A percentile compares a stretch with the other conserved stretches of the same genome.
phyloP scores from a whole-genome alignment of 2,329 filamentous ascomycete species.

The Massarina eburnea region DNA sequence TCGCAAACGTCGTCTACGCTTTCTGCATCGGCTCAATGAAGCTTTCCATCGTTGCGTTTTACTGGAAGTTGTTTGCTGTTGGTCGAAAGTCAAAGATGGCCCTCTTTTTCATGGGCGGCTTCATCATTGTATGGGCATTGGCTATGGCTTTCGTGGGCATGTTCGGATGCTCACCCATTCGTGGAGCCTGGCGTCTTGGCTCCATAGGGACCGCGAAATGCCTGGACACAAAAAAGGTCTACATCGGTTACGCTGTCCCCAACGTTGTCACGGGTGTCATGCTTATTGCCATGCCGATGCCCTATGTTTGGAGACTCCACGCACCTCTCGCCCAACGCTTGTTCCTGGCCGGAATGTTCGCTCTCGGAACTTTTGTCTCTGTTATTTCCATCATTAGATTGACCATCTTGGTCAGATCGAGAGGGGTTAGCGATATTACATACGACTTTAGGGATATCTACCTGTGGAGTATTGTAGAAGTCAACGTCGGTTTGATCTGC shows the following conservation, averaged over 20 bases:
- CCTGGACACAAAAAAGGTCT: slow-evolving; percentile 18
- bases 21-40: slow-evolving; percentile 19
- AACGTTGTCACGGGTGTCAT: slow-evolving; percentile 27
- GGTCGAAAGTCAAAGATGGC: slow-evolving; percentile 10
- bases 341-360: slow-evolving; percentile 25
- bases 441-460: slow-evolving; percentile 31
- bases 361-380: slow-evolving; percentile 25
- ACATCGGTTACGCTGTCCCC: slow-evolving; percentile 25
- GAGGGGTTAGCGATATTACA: slow-evolving; percentile 18
- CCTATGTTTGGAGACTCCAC: slow-evolving; percentile 27
- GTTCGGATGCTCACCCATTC: slow-evolving; percentile 16
- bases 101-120: slow-evolving; percentile 13
- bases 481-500: slow-evolving; percentile 26
- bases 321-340: slow-evolving; percentile 23
- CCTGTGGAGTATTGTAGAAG: slow-evolving; percentile 25
- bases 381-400: slow-evolving; percentile 26
- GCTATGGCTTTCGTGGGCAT: slow-evolving; percentile 14
- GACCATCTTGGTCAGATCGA: slow-evolving; percentile 24
- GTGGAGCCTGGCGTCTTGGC: slow-evolving; percentile 24
- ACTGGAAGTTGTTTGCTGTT: slow-evolving; percentile 29
- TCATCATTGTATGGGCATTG: slow-evolving; percentile 21
- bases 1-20: slow-evolving; percentile 23
- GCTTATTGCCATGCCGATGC: slow-evolving; percentile 25
- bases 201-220: slow-evolving; percentile 21
- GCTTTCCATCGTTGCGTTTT: slow-evolving; percentile 27